Evolutionary conservation across 225 moss, liverwort and hornwort genomes (phyloP).

Genomic region (Polytrichum commune): DNA sequence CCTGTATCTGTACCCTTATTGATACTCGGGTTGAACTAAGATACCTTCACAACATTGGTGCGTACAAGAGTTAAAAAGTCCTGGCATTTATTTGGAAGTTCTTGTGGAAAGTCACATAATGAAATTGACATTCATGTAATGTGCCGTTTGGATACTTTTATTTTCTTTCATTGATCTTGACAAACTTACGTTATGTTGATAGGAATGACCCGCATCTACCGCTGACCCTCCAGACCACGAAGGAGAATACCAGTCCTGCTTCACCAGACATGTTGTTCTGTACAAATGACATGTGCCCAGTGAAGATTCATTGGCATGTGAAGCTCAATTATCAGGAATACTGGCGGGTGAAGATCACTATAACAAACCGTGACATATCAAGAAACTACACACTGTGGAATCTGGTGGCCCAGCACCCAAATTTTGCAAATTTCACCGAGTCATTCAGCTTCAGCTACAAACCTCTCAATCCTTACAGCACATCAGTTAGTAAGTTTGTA

Average conservation of each 20-base stretch:
- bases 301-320: slow-evolving; percentile 66
- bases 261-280: slow-evolving; percentile 52
- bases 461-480: slow-evolving; percentile 38
- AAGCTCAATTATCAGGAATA: slow-evolving; percentile 65
- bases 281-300: slow-evolving; percentile 62
- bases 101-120: neutral
- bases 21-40: too few relatives aligned
- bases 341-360: slow-evolving; percentile 69
- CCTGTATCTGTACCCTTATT: too few relatives aligned
- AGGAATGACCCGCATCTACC: slow-evolving; percentile 48
- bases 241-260: slow-evolving; percentile 14
- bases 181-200: neutral
- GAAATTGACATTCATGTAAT: neutral
- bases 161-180: slow-evolving; percentile 6
- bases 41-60: neutral
- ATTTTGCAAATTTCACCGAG: slow-evolving; percentile 57
- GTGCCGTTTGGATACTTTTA: neutral
- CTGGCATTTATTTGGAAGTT: neutral
- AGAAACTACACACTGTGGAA: slow-evolving; percentile 62
- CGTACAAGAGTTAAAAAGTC: neutral
- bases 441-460: slow-evolving; percentile 70
- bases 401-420: slow-evolving; percentile 52
- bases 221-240: slow-evolving; percentile 32
- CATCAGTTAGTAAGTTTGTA: slow-evolving; percentile 20
- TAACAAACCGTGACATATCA: slow-evolving; percentile 55